phyloP scores from a whole-genome alignment of 306 rosid genomes.

The Mimosa bimucronata region DNA sequence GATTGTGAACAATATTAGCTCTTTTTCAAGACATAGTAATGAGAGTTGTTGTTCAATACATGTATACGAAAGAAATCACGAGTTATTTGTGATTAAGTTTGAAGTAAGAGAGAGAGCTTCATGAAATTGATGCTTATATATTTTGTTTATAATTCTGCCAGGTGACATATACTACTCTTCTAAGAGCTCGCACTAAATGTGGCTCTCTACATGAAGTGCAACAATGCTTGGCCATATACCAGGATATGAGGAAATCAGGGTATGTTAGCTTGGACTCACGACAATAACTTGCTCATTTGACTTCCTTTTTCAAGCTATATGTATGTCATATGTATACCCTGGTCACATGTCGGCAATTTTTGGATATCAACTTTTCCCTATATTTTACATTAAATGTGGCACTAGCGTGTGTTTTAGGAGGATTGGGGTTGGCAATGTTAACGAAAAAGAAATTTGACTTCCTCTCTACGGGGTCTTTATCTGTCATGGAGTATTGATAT shows the following conservation, averaged over 20 bases:
- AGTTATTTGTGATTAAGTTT: conserved; percentile 23
- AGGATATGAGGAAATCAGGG: conserved; percentile 96
- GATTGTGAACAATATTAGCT: conserved; percentile 4
- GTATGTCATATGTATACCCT: conserved; percentile 24
- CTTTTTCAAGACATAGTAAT: conserved; percentile 33
- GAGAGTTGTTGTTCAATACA: conserved; percentile 14
- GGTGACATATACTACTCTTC: conserved; percentile 89
- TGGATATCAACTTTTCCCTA: background rate
- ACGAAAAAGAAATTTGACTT: background rate
- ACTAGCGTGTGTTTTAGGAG: too few relatives aligned
- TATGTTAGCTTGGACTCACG: conserved; percentile 38
- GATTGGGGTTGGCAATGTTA: background rate
- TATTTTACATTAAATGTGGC: conserved; percentile 3
- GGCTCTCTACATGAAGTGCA: conserved; percentile 84
- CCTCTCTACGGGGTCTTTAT: background rate
- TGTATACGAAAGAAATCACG: conserved; percentile 26
- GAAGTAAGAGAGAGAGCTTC: conserved; percentile 33
- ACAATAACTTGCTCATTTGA: conserved; percentile 11
- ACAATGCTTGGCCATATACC: conserved; percentile 83
- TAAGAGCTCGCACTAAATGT: conserved; percentile 75
- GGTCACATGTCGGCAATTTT: background rate
- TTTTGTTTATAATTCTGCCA: conserved; percentile 43
- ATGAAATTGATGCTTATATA: conserved; percentile 23
- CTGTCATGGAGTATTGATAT: background rate
- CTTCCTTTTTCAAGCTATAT: conserved; percentile 20